Conservation (phyloP, 2,329 filamentous ascomycete species). For the Cercospora janseana region DNA sequence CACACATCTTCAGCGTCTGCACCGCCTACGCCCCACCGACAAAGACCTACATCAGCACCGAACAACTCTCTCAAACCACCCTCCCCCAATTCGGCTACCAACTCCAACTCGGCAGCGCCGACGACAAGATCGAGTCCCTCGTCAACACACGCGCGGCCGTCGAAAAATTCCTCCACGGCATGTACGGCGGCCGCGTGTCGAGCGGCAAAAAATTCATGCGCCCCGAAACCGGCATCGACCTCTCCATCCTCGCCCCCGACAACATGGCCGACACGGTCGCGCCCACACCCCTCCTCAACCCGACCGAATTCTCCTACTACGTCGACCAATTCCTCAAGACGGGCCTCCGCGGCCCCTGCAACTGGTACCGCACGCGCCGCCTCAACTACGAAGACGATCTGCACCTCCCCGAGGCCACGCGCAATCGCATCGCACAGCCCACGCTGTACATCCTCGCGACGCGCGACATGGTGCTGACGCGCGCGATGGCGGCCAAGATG, state of each 20-base stretch:
- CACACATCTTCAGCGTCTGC: constrained; percentile 72
- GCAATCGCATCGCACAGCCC: constrained; percentile 44
- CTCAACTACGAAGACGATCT: constrained; percentile 76
- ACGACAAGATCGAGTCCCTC: constrained; percentile 55
- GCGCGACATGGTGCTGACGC: constrained; percentile 69
- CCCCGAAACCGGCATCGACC: constrained; percentile 59
- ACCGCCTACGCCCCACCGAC: constrained; percentile 66
- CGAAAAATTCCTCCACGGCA: constrained; percentile 64
- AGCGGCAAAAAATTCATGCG: constrained; percentile 59
- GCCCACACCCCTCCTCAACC: constrained; percentile 58
- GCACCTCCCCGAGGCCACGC: constrained; percentile 26
- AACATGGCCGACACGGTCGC: constrained; percentile 33
- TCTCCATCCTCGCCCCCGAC: constrained; percentile 54
- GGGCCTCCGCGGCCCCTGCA: constrained; percentile 71
- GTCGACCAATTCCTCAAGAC: constrained; percentile 66
- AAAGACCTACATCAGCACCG: constrained; percentile 55
- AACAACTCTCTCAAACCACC: constrained; percentile 56
- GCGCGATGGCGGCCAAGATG: constrained; percentile 70
- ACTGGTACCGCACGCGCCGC: constrained; percentile 67
- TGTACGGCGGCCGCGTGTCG: constrained; percentile 66
- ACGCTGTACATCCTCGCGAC: constrained; percentile 72
- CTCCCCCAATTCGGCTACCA: constrained; percentile 80
- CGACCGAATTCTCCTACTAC: constrained; percentile 76
- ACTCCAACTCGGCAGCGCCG: constrained; percentile 62
- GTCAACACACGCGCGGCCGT: constrained; percentile 54